A percentile compares a stretch with the other conserved stretches of the same genome.
Evolutionary conservation across 2,329 filamentous ascomycete species (phyloP).

Genomic region (Elsinoe batatas): DNA sequence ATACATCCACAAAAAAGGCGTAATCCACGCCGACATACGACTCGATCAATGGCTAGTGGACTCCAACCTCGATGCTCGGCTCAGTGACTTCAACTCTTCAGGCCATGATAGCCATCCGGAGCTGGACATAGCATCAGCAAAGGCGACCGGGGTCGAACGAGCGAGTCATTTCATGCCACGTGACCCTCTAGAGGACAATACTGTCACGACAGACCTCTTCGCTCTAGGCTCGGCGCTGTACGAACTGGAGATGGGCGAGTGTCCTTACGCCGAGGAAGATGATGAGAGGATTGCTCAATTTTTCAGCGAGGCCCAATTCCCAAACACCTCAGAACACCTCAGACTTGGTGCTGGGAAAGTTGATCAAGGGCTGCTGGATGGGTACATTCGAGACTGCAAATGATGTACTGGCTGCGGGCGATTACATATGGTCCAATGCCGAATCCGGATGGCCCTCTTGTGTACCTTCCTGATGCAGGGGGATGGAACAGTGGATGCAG

Average conservation of each 20-base stretch:
- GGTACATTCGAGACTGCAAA: not conserved
- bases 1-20: slow-evolving; percentile 13
- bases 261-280: not conserved
- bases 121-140: not conserved
- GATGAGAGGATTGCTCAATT: not conserved
- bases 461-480: not conserved
- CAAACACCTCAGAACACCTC: not conserved
- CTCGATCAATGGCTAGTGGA: slow-evolving; percentile 15
- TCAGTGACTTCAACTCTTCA: slow-evolving; percentile 13
- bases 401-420: not conserved
- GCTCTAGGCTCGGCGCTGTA: slow-evolving; percentile 10
- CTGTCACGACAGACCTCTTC: slow-evolving; percentile 14
- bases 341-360: not conserved
- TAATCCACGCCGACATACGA: slow-evolving; percentile 13
- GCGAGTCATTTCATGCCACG: slow-evolving; percentile 13
- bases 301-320: not conserved
- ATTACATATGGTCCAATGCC: not conserved
- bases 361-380: not conserved
- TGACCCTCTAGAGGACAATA: not conserved
- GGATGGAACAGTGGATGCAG: not conserved
- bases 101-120: not conserved
- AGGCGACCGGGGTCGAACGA: slow-evolving; percentile 1
- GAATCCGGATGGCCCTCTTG: not conserved
- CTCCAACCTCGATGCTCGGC: slow-evolving; percentile 2
- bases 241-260: not conserved